Evolutionary conservation across 768 basidiomycete species (phyloP), one percentile per base, ranked within the genome.

Genomic region (Tephrocybe rancida): DNA sequence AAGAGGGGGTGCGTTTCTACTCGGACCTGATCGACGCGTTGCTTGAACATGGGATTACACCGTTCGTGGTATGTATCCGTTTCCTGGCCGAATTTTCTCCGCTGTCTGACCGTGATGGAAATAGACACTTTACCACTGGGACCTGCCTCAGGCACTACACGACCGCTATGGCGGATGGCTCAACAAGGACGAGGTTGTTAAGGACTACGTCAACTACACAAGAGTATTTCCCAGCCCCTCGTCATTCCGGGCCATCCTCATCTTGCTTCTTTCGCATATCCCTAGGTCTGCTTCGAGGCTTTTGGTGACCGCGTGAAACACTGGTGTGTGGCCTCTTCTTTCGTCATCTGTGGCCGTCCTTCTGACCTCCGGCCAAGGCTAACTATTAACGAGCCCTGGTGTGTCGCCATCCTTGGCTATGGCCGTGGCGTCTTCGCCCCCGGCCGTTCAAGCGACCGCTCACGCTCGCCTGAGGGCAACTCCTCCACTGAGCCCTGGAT

Each of bases 301-400:
- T 91, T 88, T 63, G 89, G 89, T 19, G 85, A 87, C 67, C 79
- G 87, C 54, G 88, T 91, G 60, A 85, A 88, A 68, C 73, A 87
- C 66, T 90, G 88, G 89, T 83, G 59, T 37, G 67, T 45, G 44
- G 11, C 18, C 37, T 44, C n/a, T 56, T 44, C 18, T 24, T 26
- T 13, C 21, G n/a, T 34, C 21, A 29, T 43, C 30, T 10, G 50
- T 29, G 21, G 38, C 66, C 64, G 56, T 48, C 55, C 58, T 56
- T 30, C 57, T 64, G 43, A 69, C 61, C 51, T 52, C 46, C 59
- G 43, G n/a, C 34, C 51, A 57, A 85, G 84, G 85, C 66, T 89
- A 44, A 90, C 87, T 2, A 74, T 89, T 69, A 90, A 90, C 66
- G 88, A 92, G 71, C 87, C 87, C 0, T 87, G 84, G 86, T 84